Percentiles rank a stretch among this genome's conserved stretches.
These are phyloP conservation scores for Neurospora hispaniola DNA, from an alignment of 495 filamentous ascomycete genomes.

Conservation along the genomic window DNA sequence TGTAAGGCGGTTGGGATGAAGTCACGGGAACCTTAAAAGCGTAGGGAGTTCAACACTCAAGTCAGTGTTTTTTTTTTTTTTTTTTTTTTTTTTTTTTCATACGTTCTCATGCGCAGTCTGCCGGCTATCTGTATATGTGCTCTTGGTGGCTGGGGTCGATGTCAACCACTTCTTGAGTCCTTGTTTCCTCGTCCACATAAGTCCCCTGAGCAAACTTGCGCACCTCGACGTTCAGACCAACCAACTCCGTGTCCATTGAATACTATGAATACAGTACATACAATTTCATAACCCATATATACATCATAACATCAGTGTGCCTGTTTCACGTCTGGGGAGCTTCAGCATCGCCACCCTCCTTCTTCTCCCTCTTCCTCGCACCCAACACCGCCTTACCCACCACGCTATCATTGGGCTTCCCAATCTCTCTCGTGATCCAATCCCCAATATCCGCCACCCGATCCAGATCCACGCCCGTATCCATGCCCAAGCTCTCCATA, in stretches of 20 bases:
- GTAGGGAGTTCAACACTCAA: neutral
- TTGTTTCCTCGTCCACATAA: neutral
- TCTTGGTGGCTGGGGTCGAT: neutral
- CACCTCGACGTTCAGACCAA: neutral
- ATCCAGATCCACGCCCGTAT: conserved; percentile 80
- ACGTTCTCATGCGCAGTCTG: neutral
- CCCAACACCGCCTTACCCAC: conserved; percentile 72
- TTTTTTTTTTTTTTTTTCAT: neutral
- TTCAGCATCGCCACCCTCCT: neutral
- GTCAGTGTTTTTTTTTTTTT: neutral
- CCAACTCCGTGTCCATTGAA: neutral
- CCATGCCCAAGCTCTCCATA: conserved; percentile 73
- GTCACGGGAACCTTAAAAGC: neutral
- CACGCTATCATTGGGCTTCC: conserved; percentile 59
- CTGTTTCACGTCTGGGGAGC: neutral
- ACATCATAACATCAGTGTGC: neutral
- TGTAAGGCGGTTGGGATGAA: neutral
- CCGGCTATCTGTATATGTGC: neutral
- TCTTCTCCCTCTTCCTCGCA: conserved; percentile 23
- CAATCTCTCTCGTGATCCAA: conserved; percentile 83
- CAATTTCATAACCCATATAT: neutral
- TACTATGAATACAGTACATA: neutral
- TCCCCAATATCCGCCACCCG: conserved; percentile 69
- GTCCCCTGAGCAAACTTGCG: neutral
- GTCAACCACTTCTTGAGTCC: neutral